Percentiles rank a stretch among this genome's conserved stretches.
Evolutionary conservation across 352 stramenopile species (phyloP).

Genomic region (Phytophthora quininea): DNA sequence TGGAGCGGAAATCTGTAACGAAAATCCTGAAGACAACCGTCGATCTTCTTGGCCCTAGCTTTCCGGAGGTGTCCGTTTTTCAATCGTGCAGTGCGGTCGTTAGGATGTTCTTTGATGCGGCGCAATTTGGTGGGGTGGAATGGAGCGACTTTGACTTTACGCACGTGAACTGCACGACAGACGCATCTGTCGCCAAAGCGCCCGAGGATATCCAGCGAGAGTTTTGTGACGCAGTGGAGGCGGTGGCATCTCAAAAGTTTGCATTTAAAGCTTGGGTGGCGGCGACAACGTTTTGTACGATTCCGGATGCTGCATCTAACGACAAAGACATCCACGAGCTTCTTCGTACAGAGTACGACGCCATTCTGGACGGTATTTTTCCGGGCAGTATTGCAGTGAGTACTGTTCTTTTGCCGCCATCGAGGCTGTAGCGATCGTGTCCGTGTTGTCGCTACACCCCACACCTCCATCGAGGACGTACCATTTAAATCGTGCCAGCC

Average conservation of each 20-base stretch:
- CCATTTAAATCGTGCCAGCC: conserved; percentile 2
- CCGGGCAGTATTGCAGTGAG: conserved; percentile 56
- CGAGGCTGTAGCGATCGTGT: conserved; percentile 41
- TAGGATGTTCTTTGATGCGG: conserved; percentile 43
- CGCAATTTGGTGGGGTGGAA: conserved; percentile 53
- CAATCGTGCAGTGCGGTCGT: conserved; percentile 48
- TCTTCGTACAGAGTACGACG: conserved; percentile 35
- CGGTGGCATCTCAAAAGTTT: conserved; percentile 50
- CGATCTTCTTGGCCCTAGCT: not conserved
- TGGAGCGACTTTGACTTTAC: conserved; percentile 85
- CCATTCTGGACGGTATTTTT: conserved; percentile 43
- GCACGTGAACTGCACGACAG: conserved; percentile 39
- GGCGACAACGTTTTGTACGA: conserved; percentile 42
- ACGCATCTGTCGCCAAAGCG: conserved; percentile 24
- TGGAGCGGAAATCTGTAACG: conserved; percentile 1
- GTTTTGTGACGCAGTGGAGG: conserved; percentile 38
- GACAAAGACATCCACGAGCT: conserved; percentile 3
- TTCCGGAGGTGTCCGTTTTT: conserved; percentile 40
- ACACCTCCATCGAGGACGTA: not conserved
- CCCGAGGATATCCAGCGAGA: conserved; percentile 41
- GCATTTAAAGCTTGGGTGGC: conserved; percentile 72
- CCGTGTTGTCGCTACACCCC: not conserved
- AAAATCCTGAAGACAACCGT: not conserved
- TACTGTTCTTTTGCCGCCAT: conserved; percentile 59
- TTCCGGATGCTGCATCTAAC: conserved; percentile 27